These are phyloP conservation scores for Lentinula raphanica DNA, from an alignment of 768 basidiomycete species.

Conservation along the genomic window DNA sequence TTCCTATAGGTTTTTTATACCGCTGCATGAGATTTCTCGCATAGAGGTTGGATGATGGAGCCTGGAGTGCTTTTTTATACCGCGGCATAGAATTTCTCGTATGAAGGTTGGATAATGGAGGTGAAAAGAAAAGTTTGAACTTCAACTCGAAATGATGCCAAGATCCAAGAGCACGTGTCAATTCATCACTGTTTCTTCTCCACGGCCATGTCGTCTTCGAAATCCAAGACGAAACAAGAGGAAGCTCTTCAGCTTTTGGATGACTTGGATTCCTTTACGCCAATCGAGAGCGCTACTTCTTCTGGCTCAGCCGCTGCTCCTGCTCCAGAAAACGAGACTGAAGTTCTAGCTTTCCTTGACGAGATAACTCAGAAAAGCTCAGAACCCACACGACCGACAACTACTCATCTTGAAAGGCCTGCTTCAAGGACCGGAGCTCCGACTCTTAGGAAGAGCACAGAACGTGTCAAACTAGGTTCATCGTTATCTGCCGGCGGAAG, in stretches of 20 bases:
- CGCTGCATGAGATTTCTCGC: neutral
- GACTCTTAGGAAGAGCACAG: constrained; percentile 67
- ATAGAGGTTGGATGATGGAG: no score
- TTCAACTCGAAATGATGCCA: neutral
- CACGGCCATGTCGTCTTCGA: constrained; percentile 19
- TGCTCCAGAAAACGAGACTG: constrained; percentile 59
- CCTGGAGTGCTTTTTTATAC: neutral
- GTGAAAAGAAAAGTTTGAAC: neutral
- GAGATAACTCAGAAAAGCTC: constrained; percentile 91
- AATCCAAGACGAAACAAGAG: constrained; percentile 72
- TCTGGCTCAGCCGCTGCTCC: constrained; percentile 25
- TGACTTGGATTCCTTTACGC: constrained; percentile 82
- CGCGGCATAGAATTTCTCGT: neutral
- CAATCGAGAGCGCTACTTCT: constrained; percentile 20
- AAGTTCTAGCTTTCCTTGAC: constrained; percentile 89
- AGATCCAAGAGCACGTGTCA: neutral
- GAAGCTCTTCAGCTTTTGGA: constrained; percentile 93
- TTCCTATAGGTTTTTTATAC: neutral
- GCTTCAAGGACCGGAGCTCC: constrained; percentile 67
- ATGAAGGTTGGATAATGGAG: no score
- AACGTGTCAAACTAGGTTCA: constrained; percentile 63
- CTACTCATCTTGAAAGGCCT: constrained; percentile 50
- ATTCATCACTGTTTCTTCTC: neutral
- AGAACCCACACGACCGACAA: constrained; percentile 61
- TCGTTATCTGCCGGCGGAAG: constrained; percentile 21